These are phyloP conservation scores for Pachysandra terminalis DNA, from an alignment of 164 flowering plant species.

Conservation along the genomic window DNA sequence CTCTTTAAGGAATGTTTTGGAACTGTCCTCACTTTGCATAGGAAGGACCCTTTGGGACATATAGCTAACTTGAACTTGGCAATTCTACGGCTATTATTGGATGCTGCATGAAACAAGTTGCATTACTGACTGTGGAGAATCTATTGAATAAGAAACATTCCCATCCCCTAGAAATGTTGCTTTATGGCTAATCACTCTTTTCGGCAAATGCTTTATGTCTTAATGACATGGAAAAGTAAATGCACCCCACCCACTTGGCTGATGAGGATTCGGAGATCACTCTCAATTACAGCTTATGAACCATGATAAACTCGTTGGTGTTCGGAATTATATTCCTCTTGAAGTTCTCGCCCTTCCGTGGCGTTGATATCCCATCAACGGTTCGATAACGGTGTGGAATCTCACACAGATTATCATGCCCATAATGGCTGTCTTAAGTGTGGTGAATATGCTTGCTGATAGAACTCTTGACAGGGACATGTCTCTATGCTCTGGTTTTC, in stretches of 20 bases:
- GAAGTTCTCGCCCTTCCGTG: conserved; percentile 15
- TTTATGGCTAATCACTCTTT: conserved; percentile 14
- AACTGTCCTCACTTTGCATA: too few relatives aligned
- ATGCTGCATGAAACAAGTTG: conserved; percentile 20
- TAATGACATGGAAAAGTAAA: conserved; percentile 21
- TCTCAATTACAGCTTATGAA: conserved; percentile 20
- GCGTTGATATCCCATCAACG: conserved; percentile 22
- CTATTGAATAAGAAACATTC: conserved; percentile 18
- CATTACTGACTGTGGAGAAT: conserved; percentile 19
- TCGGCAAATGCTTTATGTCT: too few relatives aligned
- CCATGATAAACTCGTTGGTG: conserved; percentile 31
- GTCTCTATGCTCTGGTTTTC: conserved; percentile 24
- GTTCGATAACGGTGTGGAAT: conserved; percentile 45
- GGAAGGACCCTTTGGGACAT: too few relatives aligned
- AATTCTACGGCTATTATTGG: conserved; percentile 11
- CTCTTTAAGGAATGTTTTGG: too few relatives aligned
- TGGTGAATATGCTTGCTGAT: conserved; percentile 40
- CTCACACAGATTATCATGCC: conserved; percentile 29
- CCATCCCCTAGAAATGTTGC: conserved; percentile 14
- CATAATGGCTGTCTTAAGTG: conserved; percentile 20
- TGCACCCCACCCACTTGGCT: too few relatives aligned
- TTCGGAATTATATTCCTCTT: conserved; percentile 36
- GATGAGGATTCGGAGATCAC: conserved; percentile 28
- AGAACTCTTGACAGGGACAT: conserved; percentile 43
- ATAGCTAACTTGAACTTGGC: conserved; percentile 10